Base-by-base conservation (phyloP, 192 early-diverging fungal genomes). In the Mortierella antarctica region DNA sequence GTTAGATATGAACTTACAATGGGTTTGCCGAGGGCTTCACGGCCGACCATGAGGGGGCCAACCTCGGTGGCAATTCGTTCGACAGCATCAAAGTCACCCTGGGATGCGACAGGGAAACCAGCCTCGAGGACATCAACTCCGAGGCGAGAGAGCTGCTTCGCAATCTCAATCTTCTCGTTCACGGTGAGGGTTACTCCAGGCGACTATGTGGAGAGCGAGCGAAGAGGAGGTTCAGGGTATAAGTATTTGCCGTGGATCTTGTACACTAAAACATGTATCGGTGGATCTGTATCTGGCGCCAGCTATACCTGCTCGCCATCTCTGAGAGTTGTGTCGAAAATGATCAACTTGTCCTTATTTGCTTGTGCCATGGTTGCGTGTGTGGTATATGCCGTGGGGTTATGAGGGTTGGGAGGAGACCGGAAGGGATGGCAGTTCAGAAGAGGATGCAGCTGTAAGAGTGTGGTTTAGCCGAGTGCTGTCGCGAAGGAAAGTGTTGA, bases 81-180 rank as follows among this genome's bases (percentile, higher is more conserved):
- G 15, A 99, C 97, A 11, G 97, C 95, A 58, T 96, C 94, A 84
- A 97, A 99, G 84, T 99, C 97, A 54, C 96, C 97, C 7, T 90
- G 88, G 5, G 96, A 97, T 15, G 96, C 96, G 51, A 97, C 90
- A 1, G 97, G 97, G 82, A 97, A 99, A 6, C 97, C 97, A 7
- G 97, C 97, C 75, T 99, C 97, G 79, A 96, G 90, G 8, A 99
- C 91, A 83, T 99, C 94, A 57, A 99, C 96, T 57, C 97, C 97
- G 42, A 99, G 91, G 55, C 88, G 85, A n/a, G 97, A 95, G 20
- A 99, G 89, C 83, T 96, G 93, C 67, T 90, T 92, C 7, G 97
- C 97, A 64, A 99, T 97, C 81, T 95, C 93, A 50, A 99, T 85
- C 88, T 99, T 99, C 86, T 99, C 97, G 41, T 93, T 92, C 1